Percentiles rank a stretch among this genome's conserved stretches.
Evolutionary conservation across 1,284 basidiomycete genomes (phyloP).

Genomic region (Entoloma clypeatum): DNA sequence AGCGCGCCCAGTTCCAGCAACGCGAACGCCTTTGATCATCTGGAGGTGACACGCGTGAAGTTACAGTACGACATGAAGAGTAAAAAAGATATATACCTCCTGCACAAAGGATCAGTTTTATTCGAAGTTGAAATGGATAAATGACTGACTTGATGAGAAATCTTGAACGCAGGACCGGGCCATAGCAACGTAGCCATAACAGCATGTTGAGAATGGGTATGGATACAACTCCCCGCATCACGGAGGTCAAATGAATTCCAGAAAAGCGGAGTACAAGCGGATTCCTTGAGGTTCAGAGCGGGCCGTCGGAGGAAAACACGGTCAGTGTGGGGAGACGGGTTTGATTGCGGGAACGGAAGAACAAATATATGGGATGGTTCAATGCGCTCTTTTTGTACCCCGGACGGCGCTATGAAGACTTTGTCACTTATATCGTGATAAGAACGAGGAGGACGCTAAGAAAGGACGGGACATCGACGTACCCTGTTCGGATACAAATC

Average conservation of each 20-base stretch:
- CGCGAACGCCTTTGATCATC: constrained; percentile 89
- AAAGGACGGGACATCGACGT: constrained; percentile 21
- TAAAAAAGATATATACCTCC: constrained; percentile 11
- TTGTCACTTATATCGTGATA: constrained; percentile 54
- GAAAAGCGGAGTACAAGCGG: constrained; percentile 85
- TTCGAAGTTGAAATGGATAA: constrained; percentile 6
- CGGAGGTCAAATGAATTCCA: constrained; percentile 85
- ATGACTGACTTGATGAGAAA: constrained; percentile 68
- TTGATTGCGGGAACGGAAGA: constrained; percentile 68
- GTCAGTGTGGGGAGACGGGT: constrained; percentile 58
- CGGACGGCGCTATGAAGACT: constrained; percentile 84
- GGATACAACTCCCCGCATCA: constrained; percentile 78
- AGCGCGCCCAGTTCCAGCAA: constrained; percentile 66
- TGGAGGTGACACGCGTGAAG: constrained; percentile 24
- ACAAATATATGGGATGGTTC: constrained; percentile 79
- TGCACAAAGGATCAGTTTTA: constrained; percentile 5
- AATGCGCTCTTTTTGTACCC: constrained; percentile 87
- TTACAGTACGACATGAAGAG: not conserved
- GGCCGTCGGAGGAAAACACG: constrained; percentile 75
- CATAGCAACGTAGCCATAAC: constrained; percentile 83
- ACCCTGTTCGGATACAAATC: constrained; percentile 73
- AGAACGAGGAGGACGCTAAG: not conserved
- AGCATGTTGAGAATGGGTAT: constrained; percentile 84
- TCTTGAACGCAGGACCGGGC: constrained; percentile 63
- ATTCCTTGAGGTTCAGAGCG: constrained; percentile 65